These are phyloP conservation scores for Tetratostichococcus sp. DNA, from an alignment of 139 green algal species.

Conservation along the genomic window DNA sequence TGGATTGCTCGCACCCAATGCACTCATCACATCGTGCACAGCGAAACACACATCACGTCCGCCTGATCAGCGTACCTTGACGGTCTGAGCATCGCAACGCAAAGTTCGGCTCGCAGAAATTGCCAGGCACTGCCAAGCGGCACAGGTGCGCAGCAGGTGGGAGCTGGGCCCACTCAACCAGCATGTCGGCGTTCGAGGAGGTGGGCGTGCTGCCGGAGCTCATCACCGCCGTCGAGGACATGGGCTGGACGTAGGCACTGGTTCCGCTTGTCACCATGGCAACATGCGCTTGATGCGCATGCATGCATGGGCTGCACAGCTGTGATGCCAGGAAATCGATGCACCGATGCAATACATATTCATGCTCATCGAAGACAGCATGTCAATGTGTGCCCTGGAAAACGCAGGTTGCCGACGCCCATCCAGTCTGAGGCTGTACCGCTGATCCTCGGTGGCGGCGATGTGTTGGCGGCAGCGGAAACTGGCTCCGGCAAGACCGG, in stretches of 20 bases:
- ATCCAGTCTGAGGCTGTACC: constrained; percentile 73
- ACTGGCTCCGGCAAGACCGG: constrained; percentile 90
- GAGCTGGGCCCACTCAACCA: background rate
- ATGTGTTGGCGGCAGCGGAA: constrained; percentile 87
- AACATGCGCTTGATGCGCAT: background rate
- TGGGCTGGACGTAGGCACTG: constrained; percentile 54
- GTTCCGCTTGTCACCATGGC: too few relatives aligned
- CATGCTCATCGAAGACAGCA: too few relatives aligned
- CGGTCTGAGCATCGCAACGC: too few relatives aligned
- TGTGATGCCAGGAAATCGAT: background rate
- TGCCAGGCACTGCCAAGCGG: too few relatives aligned
- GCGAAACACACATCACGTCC: too few relatives aligned
- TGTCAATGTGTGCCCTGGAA: background rate
- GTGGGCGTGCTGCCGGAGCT: constrained; percentile 65
- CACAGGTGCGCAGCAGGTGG: background rate
- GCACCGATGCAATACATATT: background rate
- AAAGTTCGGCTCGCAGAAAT: background rate
- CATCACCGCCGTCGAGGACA: constrained; percentile 56
- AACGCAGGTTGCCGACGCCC: constrained; percentile 65
- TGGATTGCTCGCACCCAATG: too few relatives aligned
- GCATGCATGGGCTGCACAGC: background rate
- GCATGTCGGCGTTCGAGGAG: constrained; percentile 68
- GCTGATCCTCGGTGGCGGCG: constrained; percentile 77
- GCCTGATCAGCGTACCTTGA: too few relatives aligned
- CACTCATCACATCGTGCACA: too few relatives aligned